phyloP scores from a whole-genome alignment of 768 basidiomycete species.

The Pisolithus orientalis region DNA sequence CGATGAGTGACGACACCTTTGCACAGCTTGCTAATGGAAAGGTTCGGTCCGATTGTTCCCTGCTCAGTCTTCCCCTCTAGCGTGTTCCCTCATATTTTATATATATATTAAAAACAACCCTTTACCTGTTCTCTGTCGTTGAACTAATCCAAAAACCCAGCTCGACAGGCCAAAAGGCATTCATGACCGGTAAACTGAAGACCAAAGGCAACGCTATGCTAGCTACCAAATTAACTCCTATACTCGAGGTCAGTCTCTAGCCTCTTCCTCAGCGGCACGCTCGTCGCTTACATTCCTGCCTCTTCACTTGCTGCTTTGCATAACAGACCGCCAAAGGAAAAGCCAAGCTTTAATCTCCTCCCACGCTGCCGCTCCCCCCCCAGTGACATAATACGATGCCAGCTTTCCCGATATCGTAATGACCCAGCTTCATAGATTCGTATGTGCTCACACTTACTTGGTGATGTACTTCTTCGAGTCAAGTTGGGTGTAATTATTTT shows the following conservation, averaged over 20 bases:
- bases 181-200: conserved; percentile 94
- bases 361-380: too few species aligned
- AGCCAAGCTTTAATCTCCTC: conserved; percentile 34
- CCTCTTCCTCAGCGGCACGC: background rate
- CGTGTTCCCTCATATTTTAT: background rate
- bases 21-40: conserved; percentile 66
- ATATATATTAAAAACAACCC: background rate
- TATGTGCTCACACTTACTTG: too few species aligned
- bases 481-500: too few species aligned
- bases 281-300: background rate
- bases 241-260: conserved; percentile 60
- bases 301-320: background rate
- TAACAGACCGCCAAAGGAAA: conserved; percentile 30
- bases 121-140: background rate
- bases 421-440: too few species aligned
- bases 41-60: conserved; percentile 31
- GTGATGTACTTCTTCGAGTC: too few species aligned
- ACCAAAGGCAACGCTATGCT: conserved; percentile 91
- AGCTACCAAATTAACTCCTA: conserved; percentile 80
- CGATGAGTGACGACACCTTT: conserved; percentile 73
- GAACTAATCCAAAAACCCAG: conserved; percentile 28
- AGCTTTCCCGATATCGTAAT: too few species aligned
- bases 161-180: conserved; percentile 92
- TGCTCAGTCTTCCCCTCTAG: background rate
- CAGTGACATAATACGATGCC: too few species aligned